Base-by-base conservation (phyloP, 345 rosid species). In the Sonneratia caseolaris region DNA sequence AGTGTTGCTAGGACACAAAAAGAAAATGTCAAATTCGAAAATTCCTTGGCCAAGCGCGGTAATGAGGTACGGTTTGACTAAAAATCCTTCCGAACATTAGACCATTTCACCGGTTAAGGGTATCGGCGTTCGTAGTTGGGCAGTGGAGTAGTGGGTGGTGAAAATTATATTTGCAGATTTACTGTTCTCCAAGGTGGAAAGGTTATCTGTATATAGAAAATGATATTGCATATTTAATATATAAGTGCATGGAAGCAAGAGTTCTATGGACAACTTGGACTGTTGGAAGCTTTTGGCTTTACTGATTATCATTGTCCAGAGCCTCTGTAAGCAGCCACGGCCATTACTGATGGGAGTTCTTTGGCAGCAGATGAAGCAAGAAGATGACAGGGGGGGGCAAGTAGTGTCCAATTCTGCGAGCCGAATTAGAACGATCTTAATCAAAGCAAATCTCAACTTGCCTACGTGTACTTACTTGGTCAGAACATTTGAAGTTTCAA, bases 241-340 rank as follows among this genome's bases (percentile, higher is more conserved):
- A 59, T 22, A 10, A 21, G 36, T 59, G 12, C 36, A 1, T 22
- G 14, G 15, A 59, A 55, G 64, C 32, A n/a, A 22, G 32, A 22
- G 3, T 8, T 59, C 64, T 35, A 24, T 62, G 38, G 66, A 62
- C 66, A 62, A 62, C 66, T 62, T 62, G 66, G 37, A 62, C 66
- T 27, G 38, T 37, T 4, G 7, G 5, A 27, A 5, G 35, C n/a
- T 62, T 42, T 62, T 62, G 66, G 66, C 66, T 35, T 27, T 61
- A 59, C 19, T 62, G 14, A 6, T 27, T 27, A 27, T 24, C 36
- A 10, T 61, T 61, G 24, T 61, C 22, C 35, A 27, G 36, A 61
- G 37, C 65, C 65, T 24, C 64, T 19, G 24, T 57, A 9, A 57
- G 64, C 24, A 18, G 22, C 61, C 10, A 12, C 4, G 15, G 21